Evolutionary conservation across 768 basidiomycete species (phyloP).

Genomic region (Artomyces pyxidatus): DNA sequence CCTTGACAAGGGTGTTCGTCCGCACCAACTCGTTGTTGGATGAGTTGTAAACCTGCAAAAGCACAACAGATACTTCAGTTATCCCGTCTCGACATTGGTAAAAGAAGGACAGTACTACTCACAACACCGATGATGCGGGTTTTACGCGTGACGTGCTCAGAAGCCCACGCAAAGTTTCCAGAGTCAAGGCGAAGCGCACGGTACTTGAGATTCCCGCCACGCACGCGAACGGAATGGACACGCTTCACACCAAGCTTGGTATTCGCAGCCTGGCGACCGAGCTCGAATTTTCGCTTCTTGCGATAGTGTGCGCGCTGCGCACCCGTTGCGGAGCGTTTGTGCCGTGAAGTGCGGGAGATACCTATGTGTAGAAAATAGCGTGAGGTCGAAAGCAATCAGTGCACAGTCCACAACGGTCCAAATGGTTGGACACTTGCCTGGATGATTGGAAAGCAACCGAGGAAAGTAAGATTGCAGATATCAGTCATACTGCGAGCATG

Average conservation of each 20-base stretch:
- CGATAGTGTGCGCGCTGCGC: conserved; percentile 92
- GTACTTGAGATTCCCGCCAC: conserved; percentile 93
- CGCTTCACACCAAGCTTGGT: conserved; percentile 97
- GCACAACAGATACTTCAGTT: not conserved
- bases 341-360: conserved; percentile 95
- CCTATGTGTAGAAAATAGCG: conserved; percentile 36
- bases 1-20: conserved; percentile 98
- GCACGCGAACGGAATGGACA: conserved; percentile 88
- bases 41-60: conserved; percentile 87
- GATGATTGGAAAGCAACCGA: not conserved
- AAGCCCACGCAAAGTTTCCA: conserved; percentile 99
- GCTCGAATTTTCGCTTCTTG: conserved; percentile 99
- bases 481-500: not conserved
- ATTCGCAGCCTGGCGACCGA: conserved; percentile 95
- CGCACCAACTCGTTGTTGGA: conserved; percentile 99
- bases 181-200: conserved; percentile 93
- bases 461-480: not conserved
- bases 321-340: conserved; percentile 93
- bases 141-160: conserved; percentile 90
- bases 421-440: not conserved
- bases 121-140: conserved; percentile 95
- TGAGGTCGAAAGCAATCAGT: not conserved
- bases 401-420: not conserved
- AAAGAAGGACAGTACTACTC: conserved; percentile 29
- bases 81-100: not conserved